These are phyloP conservation scores for Cardamine occulta DNA, from an alignment of 345 rosid species.

Conservation along the genomic window DNA sequence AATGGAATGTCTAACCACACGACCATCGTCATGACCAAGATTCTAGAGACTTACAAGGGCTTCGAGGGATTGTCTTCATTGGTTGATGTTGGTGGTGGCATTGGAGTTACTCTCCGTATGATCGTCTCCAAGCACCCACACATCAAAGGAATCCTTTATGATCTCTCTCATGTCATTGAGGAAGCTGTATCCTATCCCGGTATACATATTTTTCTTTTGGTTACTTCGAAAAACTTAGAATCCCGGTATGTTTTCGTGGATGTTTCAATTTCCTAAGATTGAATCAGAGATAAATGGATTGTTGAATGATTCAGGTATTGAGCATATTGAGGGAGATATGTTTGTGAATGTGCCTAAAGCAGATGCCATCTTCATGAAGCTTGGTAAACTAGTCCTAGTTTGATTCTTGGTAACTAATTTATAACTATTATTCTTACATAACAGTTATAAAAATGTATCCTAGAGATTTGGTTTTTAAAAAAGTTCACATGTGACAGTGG, in stretches of 20 bases:
- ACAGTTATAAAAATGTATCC: not conserved
- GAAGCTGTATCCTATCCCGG: conserved; percentile 30
- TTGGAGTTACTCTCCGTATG: conserved; percentile 65
- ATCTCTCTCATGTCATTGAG: conserved; percentile 68
- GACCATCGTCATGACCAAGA: conserved; percentile 66
- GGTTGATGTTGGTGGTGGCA: conserved; percentile 89
- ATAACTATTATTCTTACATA: not conserved
- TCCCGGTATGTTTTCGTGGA: not conserved
- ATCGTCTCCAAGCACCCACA: conserved; percentile 66
- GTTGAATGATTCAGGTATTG: conserved; percentile 53
- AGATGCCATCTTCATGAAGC: conserved; percentile 91
- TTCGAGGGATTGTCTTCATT: conserved; percentile 60
- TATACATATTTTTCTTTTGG: not conserved
- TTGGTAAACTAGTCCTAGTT: conserved; percentile 23
- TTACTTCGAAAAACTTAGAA: too few species aligned
- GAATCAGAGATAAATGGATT: not conserved
- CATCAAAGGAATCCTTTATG: conserved; percentile 74
- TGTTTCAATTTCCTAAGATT: not conserved
- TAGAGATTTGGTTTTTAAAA: too few species aligned
- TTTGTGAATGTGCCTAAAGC: conserved; percentile 69
- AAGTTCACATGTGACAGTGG: conserved; percentile 55
- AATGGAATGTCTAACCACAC: conserved; percentile 72
- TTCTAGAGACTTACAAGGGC: conserved; percentile 68
- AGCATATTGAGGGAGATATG: conserved; percentile 89
- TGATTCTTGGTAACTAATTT: not conserved